Conservation (phyloP, 2,329 filamentous ascomycete species). For the Grosmannia clavigera region DNA sequence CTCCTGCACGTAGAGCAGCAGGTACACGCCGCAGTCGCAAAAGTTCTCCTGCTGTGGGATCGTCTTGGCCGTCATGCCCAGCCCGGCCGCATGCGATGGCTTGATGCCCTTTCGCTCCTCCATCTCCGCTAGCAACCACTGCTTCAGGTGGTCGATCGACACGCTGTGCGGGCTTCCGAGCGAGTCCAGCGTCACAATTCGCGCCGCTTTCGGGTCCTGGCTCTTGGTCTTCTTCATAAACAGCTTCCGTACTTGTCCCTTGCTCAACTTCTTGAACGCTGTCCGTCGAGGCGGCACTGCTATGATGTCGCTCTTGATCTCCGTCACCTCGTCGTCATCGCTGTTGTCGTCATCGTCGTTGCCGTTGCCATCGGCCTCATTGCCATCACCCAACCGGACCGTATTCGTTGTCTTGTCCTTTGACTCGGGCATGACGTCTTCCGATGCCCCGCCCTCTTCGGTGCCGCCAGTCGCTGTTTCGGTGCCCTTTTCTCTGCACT, state of each 20-base stretch:
- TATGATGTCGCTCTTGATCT: constrained; percentile 7
- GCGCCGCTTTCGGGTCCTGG: constrained; percentile 41
- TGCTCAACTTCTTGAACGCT: neutral
- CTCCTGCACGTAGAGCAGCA: constrained; percentile 72
- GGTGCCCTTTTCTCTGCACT: neutral
- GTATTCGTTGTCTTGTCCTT: neutral
- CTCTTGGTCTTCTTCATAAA: constrained; percentile 23
- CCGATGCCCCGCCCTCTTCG: no score
- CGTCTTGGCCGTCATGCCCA: constrained; percentile 54
- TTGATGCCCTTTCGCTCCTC: constrained; percentile 41
- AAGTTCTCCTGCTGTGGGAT: constrained; percentile 75
- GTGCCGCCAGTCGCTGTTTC: neutral
- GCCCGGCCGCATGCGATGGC: constrained; percentile 22
- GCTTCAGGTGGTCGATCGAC: constrained; percentile 56
- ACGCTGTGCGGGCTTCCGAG: constrained; percentile 51
- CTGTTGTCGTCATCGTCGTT: neutral
- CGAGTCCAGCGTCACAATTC: constrained; percentile 82
- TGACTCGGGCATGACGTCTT: no score
- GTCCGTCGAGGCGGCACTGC: neutral
- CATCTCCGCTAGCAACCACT: constrained; percentile 67
- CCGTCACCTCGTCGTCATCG: constrained; percentile 7
- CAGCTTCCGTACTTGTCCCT: constrained; percentile 17
- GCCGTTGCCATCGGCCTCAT: neutral
- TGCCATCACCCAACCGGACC: neutral
- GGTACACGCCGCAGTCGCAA: constrained; percentile 80